These are phyloP conservation scores for Xylariaceae sp. DNA, from an alignment of 2,329 filamentous ascomycete species.

Conservation along the genomic window DNA sequence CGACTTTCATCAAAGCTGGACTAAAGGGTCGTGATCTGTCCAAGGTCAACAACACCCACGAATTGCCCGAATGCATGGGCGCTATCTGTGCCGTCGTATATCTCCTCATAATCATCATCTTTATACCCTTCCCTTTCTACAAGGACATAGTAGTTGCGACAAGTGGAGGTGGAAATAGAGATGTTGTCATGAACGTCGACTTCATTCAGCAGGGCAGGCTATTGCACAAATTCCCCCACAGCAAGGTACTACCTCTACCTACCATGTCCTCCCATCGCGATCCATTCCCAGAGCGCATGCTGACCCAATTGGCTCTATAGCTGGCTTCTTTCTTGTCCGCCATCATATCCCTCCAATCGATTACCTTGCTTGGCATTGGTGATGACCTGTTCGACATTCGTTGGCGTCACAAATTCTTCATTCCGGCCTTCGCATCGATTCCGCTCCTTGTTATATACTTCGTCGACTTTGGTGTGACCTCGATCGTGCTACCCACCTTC, in stretches of 20 bases:
- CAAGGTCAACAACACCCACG: conserved; percentile 53
- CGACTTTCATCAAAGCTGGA: conserved; percentile 81
- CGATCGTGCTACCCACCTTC: conserved; percentile 84
- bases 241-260: conserved; percentile 58
- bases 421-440: conserved; percentile 88
- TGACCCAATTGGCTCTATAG: conserved; percentile 38
- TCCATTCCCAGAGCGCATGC: neutral
- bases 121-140: conserved; percentile 96
- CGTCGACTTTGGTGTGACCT: conserved; percentile 96
- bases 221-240: conserved; percentile 88
- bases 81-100: conserved; percentile 91
- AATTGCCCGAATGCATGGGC: conserved; percentile 90
- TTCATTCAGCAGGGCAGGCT: conserved; percentile 78
- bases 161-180: conserved; percentile 86
- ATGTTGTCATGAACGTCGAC: conserved; percentile 71
- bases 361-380: conserved; percentile 85
- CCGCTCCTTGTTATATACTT: conserved; percentile 96
- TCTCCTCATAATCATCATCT: conserved; percentile 80
- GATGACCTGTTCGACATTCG: conserved; percentile 98
- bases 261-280: neutral
- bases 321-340: conserved; percentile 93
- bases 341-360: conserved; percentile 85
- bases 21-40: conserved; percentile 87
- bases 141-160: conserved; percentile 96
- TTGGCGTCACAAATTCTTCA: conserved; percentile 98